phyloP scores from a whole-genome alignment of 2,329 filamentous ascomycete species.

The Neopestalotiopsis clavispora region DNA sequence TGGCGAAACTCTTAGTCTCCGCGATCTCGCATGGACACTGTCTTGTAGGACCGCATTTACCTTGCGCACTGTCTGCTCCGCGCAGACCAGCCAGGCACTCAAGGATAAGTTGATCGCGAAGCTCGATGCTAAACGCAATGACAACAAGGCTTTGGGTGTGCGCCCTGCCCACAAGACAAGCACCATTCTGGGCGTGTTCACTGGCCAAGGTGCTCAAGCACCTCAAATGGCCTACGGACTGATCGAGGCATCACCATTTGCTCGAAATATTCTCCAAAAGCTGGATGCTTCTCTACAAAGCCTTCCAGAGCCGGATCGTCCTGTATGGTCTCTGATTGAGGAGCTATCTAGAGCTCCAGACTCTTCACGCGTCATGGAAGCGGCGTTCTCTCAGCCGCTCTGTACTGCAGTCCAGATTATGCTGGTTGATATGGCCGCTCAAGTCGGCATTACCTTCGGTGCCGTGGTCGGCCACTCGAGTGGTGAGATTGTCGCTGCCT shows the following conservation, averaged over 20 bases:
- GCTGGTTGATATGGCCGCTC: constrained; percentile 39
- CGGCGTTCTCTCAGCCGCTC: constrained; percentile 39
- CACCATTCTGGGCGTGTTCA: constrained; percentile 30
- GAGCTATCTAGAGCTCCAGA: background rate
- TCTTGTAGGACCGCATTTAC: too few relatives aligned
- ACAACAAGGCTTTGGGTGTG: background rate
- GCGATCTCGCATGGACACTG: too few relatives aligned
- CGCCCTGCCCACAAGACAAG: background rate
- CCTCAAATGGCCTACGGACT: constrained; percentile 36
- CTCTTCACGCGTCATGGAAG: constrained; percentile 18
- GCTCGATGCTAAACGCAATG: background rate
- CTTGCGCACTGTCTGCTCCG: too few relatives aligned
- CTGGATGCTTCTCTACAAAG: constrained; percentile 6
- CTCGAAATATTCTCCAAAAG: background rate
- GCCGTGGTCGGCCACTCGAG: constrained; percentile 47
- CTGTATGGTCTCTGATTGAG: constrained; percentile 15
- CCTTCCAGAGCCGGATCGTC: background rate
- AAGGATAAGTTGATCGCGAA: background rate
- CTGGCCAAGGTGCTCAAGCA: constrained; percentile 34
- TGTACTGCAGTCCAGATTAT: constrained; percentile 47
- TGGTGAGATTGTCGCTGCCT: constrained; percentile 50
- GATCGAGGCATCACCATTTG: background rate
- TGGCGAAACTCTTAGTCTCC: too few relatives aligned
- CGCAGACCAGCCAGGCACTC: background rate
- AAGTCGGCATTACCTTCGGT: constrained; percentile 39